Evolutionary conservation across 345 rosid genomes (phyloP).

Genomic region (Moricandia moricandioides): DNA sequence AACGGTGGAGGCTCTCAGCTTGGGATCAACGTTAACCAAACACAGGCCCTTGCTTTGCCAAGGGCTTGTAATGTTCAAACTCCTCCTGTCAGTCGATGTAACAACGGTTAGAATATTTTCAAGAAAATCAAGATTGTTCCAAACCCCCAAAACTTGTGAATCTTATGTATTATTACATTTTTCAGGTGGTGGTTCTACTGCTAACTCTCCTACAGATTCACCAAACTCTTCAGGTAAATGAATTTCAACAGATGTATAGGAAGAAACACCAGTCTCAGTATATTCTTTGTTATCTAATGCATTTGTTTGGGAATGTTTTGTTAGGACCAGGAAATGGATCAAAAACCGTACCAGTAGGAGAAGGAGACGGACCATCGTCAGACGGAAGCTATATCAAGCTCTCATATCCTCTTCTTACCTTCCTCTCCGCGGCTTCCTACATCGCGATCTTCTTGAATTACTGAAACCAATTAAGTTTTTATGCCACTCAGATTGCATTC

Average conservation of each 20-base stretch:
- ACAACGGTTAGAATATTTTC: conserved; percentile 39
- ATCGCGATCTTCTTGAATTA: conserved; percentile 39
- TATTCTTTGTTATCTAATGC: background rate
- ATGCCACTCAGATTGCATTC: conserved; percentile 23
- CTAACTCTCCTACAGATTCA: conserved; percentile 60
- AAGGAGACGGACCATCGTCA: conserved; percentile 52
- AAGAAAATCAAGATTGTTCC: conserved; percentile 2
- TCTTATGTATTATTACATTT: background rate
- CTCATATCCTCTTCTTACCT: conserved; percentile 48
- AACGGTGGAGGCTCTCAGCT: conserved; percentile 68
- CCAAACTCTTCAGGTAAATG: conserved; percentile 64
- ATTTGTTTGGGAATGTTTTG: background rate
- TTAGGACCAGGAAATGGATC: conserved; percentile 42
- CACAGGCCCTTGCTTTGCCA: conserved; percentile 72
- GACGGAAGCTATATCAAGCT: conserved; percentile 55
- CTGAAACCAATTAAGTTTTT: conserved; percentile 34
- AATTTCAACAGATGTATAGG: background rate
- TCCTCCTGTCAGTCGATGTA: conserved; percentile 69
- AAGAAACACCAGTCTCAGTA: background rate
- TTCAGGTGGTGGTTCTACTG: conserved; percentile 35
- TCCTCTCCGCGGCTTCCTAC: conserved; percentile 57
- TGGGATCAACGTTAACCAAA: conserved; percentile 70
- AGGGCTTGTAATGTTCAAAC: conserved; percentile 80
- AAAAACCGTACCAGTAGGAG: conserved; percentile 57
- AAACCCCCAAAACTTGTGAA: background rate